Base-by-base conservation (phyloP, 805 yeast genomes). In the Wickerhamomyces alni region DNA sequence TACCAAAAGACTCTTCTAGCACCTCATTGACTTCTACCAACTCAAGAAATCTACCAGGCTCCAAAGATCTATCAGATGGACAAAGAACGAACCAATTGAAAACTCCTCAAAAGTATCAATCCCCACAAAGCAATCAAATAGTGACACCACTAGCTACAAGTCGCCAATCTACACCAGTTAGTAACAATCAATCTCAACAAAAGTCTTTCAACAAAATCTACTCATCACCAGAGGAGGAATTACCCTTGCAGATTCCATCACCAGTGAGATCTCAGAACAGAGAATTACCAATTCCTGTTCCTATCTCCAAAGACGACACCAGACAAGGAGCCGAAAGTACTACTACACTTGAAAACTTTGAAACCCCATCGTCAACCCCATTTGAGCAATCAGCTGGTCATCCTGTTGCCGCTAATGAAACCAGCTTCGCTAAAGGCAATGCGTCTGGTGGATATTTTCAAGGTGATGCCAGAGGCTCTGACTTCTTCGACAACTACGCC, bases 401-500 rank as follows among this genome's bases (percentile, higher is more conserved):
- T 21, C 9, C 24, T 7, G 9, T 21, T 21, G 24, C 24, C 9
- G 6, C 24, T 21, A 6, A 21, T 7, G 24, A 21, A 7, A 7
- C 24, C 6, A 21, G 24, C 24, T 21, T 21, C 9, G 9, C 24
- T 9, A 21, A 9, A 21, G 9, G 9, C 24, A 21, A 21, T 21
- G 6, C 24, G 6, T 21, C 24, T 7, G 24, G 9, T 21, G 37
- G 42, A 17, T 45, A 47, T 25, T 19, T 36, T 7, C 41, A 41
- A 19, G 33, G 30, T 1, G 40, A 44, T 13, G 43, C 48, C 10
- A 47, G 51, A 42, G 46, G 48, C 15, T 54, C 59, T 12, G 62
- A 59, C 37, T 50, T 59, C 30, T 44, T 59, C 29, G 63, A 58
- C 33, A 52, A 46, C 18, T 59, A 55, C 33, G 54, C 46, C 30